Evolutionary conservation across 2,329 filamentous ascomycete species (phyloP).

Genomic region (Sclerotinia sclerotiorum): DNA sequence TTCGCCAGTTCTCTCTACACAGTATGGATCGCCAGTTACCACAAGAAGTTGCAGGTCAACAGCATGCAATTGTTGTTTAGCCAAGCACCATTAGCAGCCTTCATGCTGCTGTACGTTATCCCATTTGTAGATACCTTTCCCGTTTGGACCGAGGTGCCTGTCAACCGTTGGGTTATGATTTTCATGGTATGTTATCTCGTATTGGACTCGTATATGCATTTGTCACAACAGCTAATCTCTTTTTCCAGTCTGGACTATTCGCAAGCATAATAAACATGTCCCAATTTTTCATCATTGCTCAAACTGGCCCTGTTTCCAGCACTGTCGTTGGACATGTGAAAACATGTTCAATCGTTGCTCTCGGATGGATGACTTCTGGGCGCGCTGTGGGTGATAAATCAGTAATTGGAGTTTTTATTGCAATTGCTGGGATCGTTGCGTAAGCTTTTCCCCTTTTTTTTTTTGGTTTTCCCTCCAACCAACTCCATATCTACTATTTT

Average conservation of each 20-base stretch:
- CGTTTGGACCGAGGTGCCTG: constrained; percentile 51
- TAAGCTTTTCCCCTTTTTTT: constrained; percentile 42
- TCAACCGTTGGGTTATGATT: constrained; percentile 58
- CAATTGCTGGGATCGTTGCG: constrained; percentile 57
- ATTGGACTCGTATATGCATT: constrained; percentile 25
- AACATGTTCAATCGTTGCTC: constrained; percentile 63
- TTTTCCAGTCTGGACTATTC: constrained; percentile 57
- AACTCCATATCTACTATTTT: constrained; percentile 1
- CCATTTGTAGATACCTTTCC: constrained; percentile 66
- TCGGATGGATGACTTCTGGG: constrained; percentile 60
- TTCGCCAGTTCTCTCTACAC: constrained; percentile 67
- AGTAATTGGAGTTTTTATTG: constrained; percentile 55
- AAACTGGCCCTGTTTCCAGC: constrained; percentile 62
- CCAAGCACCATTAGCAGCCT: constrained; percentile 62
- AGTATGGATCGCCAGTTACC: constrained; percentile 66
- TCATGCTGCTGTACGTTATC: constrained; percentile 64
- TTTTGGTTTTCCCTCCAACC: neutral
- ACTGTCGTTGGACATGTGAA: constrained; percentile 67
- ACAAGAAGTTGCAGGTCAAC: constrained; percentile 63
- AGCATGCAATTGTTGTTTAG: constrained; percentile 70
- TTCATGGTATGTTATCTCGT: constrained; percentile 48
- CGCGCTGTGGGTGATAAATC: constrained; percentile 57
- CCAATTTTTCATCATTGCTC: constrained; percentile 62
- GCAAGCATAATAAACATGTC: constrained; percentile 66
- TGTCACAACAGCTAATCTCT: constrained; percentile 28